Conservation (phyloP, 1,284 basidiomycete genomes). For the Ceratobasidium sp. region DNA sequence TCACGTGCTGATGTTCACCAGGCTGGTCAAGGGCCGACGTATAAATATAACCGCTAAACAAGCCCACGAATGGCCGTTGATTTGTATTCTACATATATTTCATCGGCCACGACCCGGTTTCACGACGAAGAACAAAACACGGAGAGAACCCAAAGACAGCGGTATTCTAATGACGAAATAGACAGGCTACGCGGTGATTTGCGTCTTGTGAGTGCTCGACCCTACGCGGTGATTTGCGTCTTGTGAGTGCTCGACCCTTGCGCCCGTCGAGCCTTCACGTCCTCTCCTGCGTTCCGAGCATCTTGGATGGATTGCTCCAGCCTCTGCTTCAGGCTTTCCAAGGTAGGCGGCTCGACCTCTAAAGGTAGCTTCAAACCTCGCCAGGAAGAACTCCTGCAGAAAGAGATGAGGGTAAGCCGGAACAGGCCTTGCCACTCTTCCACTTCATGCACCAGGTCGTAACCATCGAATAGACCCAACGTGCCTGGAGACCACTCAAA, state of each 20-base stretch:
- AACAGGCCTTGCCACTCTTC: not conserved
- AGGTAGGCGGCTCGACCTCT: too few relatives aligned
- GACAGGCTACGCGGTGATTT: too few relatives aligned
- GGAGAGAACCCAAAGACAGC: too few relatives aligned
- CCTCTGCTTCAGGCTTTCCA: too few relatives aligned
- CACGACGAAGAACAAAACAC: too few relatives aligned
- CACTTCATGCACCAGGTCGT: conserved; percentile 15
- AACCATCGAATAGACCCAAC: conserved; percentile 14
- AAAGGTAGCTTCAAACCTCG: not conserved
- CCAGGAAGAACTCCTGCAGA: not conserved
- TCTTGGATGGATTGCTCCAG: too few relatives aligned
- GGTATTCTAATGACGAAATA: too few relatives aligned
- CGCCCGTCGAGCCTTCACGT: too few relatives aligned
- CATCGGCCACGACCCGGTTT: not conserved
- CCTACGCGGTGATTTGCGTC: too few relatives aligned
- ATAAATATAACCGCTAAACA: not conserved
- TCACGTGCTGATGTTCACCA: not conserved
- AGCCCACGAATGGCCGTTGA: not conserved
- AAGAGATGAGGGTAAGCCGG: not conserved
- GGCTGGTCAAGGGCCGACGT: not conserved
- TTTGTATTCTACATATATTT: not conserved
- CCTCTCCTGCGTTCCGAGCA: too few relatives aligned
- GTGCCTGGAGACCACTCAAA: conserved; percentile 14
- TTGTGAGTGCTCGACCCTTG: too few relatives aligned
- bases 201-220: too few relatives aligned